Conservation (phyloP, 2,329 filamentous ascomycete species). For the Rasamsonia emersonii region DNA sequence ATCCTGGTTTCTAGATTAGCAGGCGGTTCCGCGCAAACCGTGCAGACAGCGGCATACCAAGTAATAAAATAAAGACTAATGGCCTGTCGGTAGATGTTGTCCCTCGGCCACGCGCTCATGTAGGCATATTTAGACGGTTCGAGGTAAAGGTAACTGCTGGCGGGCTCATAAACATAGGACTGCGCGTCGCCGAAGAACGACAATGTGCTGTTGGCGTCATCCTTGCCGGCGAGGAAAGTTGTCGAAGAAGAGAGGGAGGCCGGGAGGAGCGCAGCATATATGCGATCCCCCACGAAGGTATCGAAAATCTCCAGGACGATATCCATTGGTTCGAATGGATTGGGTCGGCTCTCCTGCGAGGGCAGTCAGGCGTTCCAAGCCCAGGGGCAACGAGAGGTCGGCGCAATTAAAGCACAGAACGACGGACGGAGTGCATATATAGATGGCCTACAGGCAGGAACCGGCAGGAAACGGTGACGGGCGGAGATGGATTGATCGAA, state of each 20-base stretch:
- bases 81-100: slow-evolving; percentile 67
- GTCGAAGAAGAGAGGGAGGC: slow-evolving; percentile 46
- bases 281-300: slow-evolving; percentile 68
- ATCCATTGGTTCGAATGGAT: slow-evolving; percentile 58
- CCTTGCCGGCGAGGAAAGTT: slow-evolving; percentile 40
- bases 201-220: slow-evolving; percentile 48
- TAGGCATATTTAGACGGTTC: slow-evolving; percentile 69
- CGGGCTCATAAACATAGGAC: slow-evolving; percentile 54
- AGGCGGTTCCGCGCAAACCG: background rate
- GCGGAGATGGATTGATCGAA: slow-evolving; percentile 5
- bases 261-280: slow-evolving; percentile 67
- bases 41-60: slow-evolving; percentile 50
- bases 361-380: too few species aligned
- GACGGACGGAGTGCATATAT: too few species aligned
- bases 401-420: too few species aligned
- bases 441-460: too few species aligned
- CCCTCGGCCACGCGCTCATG: slow-evolving; percentile 65
- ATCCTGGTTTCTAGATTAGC: slow-evolving; percentile 48
- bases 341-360: too few species aligned
- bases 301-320: slow-evolving; percentile 81
- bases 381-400: too few species aligned
- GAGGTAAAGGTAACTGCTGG: slow-evolving; percentile 61
- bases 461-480: slow-evolving; percentile 2
- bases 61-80: slow-evolving; percentile 74
- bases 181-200: slow-evolving; percentile 46